Base-by-base conservation (phyloP, 495 filamentous ascomycete genomes). In the Articulospora tetracladia region DNA sequence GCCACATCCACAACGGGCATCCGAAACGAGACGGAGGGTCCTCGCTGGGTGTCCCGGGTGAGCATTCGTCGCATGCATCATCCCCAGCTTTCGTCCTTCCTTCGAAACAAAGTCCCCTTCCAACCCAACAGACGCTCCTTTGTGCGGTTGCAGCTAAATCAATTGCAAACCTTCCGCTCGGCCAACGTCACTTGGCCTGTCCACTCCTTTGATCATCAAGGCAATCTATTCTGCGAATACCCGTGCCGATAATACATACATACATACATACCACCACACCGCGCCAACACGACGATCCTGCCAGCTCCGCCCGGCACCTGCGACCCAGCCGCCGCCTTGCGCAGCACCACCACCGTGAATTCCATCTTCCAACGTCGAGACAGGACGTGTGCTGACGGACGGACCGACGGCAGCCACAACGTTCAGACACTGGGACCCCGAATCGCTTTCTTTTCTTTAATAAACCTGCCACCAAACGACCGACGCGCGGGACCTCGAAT, bases 361-460 rank as follows among this genome's bases (percentile, higher is more conserved):
- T 19, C n/a, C 8, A 3, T 11, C 8, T 17, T 15, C 15, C 30
- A 34, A 34, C 30, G 30, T 34, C 30, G 30, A 34, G 15, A 6
- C 30, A 44, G 39, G 39, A 15, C 39, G 39, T 44, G 10, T 44
- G 39, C 15, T 61, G 32, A 12, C 32, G n/a, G n/a, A n/a, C n/a
- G n/a, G n/a, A n/a, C n/a, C n/a, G n/a, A n/a, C 55, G 53, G 60
- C 60, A 62, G 49, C 55, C 48, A 62, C 54, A 58, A 62, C 60
- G 53, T 52, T 39, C 48, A 20, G 54, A 48, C 53, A 1, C 60
- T 53, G 19, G 54, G 32, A 23, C 48, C 46, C 17, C 28, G 19
- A 3, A 32, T 7, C 28, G 30, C 55, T 46, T 41, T 44, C 51
- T 34, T 46, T 50, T 50, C 55, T 50, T 25, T 25, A 48, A 47